phyloP scores from a whole-genome alignment of 1,284 basidiomycete species.

The Cutaneotrichosporon spelunceum region DNA sequence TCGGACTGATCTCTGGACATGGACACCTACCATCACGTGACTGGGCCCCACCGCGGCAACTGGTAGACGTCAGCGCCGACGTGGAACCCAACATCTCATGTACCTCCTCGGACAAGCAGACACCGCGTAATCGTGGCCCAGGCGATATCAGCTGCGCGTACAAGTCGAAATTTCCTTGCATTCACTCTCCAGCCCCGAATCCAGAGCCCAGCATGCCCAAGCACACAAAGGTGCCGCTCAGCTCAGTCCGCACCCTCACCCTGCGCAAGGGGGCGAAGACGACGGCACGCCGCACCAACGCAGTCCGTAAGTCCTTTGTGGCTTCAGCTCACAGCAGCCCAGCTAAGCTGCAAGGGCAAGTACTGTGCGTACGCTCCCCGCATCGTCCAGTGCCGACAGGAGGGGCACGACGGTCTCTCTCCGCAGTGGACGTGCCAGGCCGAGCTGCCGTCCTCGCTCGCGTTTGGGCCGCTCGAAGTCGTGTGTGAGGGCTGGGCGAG shows the following conservation, averaged over 20 bases:
- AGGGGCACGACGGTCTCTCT: constrained; percentile 69
- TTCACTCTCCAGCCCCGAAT: too few species aligned
- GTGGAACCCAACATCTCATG: neutral
- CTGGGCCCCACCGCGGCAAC: neutral
- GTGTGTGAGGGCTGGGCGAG: constrained; percentile 83
- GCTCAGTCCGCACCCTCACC: constrained; percentile 68
- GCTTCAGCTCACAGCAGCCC: constrained; percentile 44
- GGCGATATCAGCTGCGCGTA: neutral
- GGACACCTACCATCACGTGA: neutral
- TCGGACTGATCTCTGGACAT: neutral
- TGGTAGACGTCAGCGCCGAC: neutral
- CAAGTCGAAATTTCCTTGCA: too few species aligned
- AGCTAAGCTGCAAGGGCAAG: constrained; percentile 75
- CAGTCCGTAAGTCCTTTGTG: constrained; percentile 56
- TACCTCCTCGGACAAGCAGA: neutral
- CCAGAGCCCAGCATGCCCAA: constrained; percentile 3
- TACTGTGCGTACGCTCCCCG: constrained; percentile 78
- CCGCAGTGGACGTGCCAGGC: constrained; percentile 92
- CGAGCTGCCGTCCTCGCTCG: constrained; percentile 72
- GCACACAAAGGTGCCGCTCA: constrained; percentile 57
- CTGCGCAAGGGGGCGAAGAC: constrained; percentile 73
- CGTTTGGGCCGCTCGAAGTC: constrained; percentile 77
- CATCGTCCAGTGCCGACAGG: constrained; percentile 76
- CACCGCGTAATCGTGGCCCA: neutral
- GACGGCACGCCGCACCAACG: constrained; percentile 60